Evolutionary conservation across 2,329 filamentous ascomycete species (phyloP).

Genomic region (Apiospora malaysiana): DNA sequence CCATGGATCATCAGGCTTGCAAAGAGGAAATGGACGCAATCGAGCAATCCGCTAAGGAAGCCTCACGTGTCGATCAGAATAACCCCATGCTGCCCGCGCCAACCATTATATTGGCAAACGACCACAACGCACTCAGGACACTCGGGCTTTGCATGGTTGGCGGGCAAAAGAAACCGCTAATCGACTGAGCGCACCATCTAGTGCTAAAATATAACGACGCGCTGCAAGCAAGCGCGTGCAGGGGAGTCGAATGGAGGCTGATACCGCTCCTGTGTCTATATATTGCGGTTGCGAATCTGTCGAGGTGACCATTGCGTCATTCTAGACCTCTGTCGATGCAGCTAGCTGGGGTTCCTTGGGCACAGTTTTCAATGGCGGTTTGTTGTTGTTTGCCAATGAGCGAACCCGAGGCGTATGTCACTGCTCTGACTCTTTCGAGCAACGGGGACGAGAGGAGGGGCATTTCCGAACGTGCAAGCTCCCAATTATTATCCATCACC

Average conservation of each 20-base stretch:
- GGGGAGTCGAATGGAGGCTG: neutral
- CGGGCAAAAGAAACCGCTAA: conserved; percentile 69
- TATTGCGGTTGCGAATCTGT: neutral
- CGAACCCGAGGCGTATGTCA: neutral
- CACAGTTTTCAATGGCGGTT: neutral
- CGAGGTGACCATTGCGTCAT: neutral
- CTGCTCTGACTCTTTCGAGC: neutral
- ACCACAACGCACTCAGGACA: conserved; percentile 68
- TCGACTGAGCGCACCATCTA: conserved; percentile 53
- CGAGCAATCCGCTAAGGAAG: conserved; percentile 92
- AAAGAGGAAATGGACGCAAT: conserved; percentile 99
- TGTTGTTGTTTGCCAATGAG: neutral
- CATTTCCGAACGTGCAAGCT: neutral
- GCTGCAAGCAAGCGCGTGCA: neutral
- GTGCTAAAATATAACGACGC: neutral
- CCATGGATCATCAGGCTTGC: conserved; percentile 91
- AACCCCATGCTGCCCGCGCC: conserved; percentile 92
- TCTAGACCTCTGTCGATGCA: neutral
- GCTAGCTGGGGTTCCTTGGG: neutral
- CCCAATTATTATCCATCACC: neutral
- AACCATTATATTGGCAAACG: conserved; percentile 79
- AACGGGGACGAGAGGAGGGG: neutral
- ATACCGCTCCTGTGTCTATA: neutral
- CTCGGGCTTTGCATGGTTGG: conserved; percentile 68
- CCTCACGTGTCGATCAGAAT: conserved; percentile 83